These are phyloP conservation scores for Colletotrichum tanaceti DNA, from an alignment of 2,329 filamentous ascomycete species.

Conservation along the genomic window DNA sequence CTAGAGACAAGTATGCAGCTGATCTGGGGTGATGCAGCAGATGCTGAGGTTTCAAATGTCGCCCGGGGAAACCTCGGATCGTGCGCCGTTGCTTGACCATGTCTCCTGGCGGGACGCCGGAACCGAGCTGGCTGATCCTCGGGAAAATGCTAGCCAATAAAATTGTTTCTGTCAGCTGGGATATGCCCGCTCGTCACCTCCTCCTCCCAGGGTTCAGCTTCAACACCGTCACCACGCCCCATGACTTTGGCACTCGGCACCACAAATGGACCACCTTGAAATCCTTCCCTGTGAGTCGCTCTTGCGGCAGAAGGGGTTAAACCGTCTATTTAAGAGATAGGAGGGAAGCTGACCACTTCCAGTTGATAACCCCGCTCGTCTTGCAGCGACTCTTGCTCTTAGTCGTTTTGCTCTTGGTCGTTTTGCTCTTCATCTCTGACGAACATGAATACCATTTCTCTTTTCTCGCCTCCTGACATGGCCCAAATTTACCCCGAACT, in stretches of 20 bases:
- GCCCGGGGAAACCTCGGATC: neutral
- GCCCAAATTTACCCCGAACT: slow-evolving; percentile 20
- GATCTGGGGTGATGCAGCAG: no score
- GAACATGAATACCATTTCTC: no score
- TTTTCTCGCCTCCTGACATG: neutral
- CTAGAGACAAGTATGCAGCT: no score
- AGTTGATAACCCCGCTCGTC: no score
- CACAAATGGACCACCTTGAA: no score
- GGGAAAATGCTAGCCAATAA: neutral
- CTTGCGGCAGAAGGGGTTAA: no score
- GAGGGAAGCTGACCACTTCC: neutral
- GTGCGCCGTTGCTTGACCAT: neutral
- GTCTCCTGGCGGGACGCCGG: neutral
- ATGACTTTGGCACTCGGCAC: neutral
- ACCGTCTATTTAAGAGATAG: neutral
- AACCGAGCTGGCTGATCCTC: neutral
- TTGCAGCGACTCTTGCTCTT: no score
- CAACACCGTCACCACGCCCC: neutral
- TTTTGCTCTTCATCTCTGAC: neutral
- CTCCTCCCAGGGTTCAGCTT: neutral
- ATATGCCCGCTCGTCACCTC: neutral
- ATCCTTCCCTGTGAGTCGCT: neutral
- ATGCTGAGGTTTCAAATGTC: no score
- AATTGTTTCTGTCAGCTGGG: neutral
- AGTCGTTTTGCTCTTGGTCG: no score